Evolutionary conservation across 2,329 filamentous ascomycete species (phyloP).

Genomic region (Beauveria australis): DNA sequence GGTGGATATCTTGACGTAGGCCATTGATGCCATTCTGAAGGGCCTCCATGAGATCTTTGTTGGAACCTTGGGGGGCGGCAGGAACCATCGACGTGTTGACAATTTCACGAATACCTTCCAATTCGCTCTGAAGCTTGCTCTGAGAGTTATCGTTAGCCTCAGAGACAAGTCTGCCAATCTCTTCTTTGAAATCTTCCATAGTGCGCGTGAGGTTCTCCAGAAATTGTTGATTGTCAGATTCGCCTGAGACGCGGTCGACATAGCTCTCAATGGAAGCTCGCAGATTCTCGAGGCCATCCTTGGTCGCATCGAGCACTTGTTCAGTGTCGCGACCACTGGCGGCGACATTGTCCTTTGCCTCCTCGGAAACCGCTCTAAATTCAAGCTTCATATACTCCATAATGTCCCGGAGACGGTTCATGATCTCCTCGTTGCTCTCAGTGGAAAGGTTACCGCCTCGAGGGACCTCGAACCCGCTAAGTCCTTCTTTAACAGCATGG

Average conservation of each 20-base stretch:
- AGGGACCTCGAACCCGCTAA: conserved; percentile 42
- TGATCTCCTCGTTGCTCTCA: conserved; percentile 40
- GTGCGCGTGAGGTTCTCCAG: conserved; percentile 58
- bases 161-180: conserved; percentile 55
- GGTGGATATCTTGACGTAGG: conserved; percentile 66
- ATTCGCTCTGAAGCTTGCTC: conserved; percentile 70
- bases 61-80: conserved; percentile 38
- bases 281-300: conserved; percentile 76
- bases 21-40: conserved; percentile 65
- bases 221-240: conserved; percentile 68
- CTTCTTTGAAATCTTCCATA: conserved; percentile 58
- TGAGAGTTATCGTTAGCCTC: conserved; percentile 43
- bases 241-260: conserved; percentile 62
- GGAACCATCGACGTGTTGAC: conserved; percentile 63
- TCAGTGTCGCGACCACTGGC: conserved; percentile 76
- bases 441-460: conserved; percentile 31
- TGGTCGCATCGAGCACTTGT: conserved; percentile 79
- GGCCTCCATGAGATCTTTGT: conserved; percentile 62
- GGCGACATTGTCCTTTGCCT: conserved; percentile 69
- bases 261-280: conserved; percentile 74
- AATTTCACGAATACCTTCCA: conserved; percentile 71
- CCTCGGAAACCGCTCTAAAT: conserved; percentile 51
- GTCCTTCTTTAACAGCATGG: conserved; percentile 53
- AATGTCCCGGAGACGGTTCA: conserved; percentile 56
- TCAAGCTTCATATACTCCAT: conserved; percentile 51